phyloP scores from a whole-genome alignment of 129 eudicot genomes.

The Flaveria brownii region DNA sequence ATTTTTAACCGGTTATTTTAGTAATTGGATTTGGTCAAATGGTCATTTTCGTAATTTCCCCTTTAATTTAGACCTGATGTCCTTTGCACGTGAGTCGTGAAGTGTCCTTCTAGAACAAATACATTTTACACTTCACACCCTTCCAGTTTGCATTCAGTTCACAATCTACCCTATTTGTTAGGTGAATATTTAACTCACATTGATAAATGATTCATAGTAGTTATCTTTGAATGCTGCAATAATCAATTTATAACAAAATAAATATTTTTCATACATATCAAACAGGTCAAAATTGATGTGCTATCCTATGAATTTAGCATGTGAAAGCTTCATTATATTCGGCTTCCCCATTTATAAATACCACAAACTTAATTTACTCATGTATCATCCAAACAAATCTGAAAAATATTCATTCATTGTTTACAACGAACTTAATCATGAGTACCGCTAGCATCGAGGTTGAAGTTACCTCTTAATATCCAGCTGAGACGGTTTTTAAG shows the following conservation, averaged over 20 bases:
- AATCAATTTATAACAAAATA: not conserved
- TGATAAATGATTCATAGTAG: no score
- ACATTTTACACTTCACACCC: no score
- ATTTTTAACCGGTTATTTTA: no score
- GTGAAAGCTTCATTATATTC: not conserved
- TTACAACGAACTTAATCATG: not conserved
- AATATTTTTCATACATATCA: not conserved
- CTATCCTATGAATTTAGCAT: not conserved
- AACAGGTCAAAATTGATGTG: conserved; percentile 12
- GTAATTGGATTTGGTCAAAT: no score
- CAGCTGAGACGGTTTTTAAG: conserved; percentile 16
- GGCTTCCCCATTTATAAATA: conserved; percentile 10
- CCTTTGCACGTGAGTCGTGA: no score
- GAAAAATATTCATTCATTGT: not conserved
- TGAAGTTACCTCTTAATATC: not conserved
- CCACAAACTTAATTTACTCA: not conserved
- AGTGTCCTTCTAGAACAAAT: no score
- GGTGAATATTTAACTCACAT: no score
- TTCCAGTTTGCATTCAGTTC: no score
- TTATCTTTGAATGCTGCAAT: not conserved
- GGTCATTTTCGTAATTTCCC: no score
- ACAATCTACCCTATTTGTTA: no score
- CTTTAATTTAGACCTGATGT: no score
- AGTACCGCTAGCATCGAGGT: conserved; percentile 3
- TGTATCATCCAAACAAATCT: conserved; percentile 10